Evolutionary conservation across 73 alveolate species (phyloP), one percentile per base, ranked within the genome.

Genomic region (Breviolum minutum): DNA sequence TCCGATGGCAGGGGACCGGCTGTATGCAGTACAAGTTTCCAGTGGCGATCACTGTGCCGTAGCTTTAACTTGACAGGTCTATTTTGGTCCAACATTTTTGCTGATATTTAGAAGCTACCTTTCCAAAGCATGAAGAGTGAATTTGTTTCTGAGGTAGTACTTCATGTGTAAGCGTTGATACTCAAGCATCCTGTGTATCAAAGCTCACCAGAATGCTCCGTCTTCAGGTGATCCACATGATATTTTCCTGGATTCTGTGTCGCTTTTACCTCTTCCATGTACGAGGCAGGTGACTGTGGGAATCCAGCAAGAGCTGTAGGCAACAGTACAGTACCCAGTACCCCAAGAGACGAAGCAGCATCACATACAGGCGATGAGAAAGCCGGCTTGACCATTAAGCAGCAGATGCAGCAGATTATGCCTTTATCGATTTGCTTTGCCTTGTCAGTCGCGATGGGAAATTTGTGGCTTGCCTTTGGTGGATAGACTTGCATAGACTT

Each of bases 371-470:
- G 92, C 14, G 92, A 83, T 60, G 74, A 83, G 60, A 54, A 83
- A 20, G 73, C 92, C 22, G 92, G 95, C 83, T 87, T 63, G 95
- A 87, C 95, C 63, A 63, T 74, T 20, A 63, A 54, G 92, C 90
- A 79, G 69, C 98, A 93, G 60, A 29, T 63, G 64, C n/a, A 27
- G 61, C 82, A 93, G 92, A 93, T 93, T 66, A 62, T 79, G 98
- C 98, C 98, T 40, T 60, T 93, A 48, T 74, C 98, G 26, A 54
- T 79, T 16, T 93, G 98, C 92, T 93, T 93, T 27, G 98, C 98
- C 22, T 48, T 93, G 11, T 93, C 98, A 0, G 98, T 93, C 24
- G 98, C 98, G 32, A 93, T 93, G 98, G 98, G 98, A 29, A 93
- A 93, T 71, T 63, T 93, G 79, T 24, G 24, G 74, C 92, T 83